These are phyloP conservation scores for Chimonanthus praecox DNA, from an alignment of 164 flowering plant species.

Conservation along the genomic window DNA sequence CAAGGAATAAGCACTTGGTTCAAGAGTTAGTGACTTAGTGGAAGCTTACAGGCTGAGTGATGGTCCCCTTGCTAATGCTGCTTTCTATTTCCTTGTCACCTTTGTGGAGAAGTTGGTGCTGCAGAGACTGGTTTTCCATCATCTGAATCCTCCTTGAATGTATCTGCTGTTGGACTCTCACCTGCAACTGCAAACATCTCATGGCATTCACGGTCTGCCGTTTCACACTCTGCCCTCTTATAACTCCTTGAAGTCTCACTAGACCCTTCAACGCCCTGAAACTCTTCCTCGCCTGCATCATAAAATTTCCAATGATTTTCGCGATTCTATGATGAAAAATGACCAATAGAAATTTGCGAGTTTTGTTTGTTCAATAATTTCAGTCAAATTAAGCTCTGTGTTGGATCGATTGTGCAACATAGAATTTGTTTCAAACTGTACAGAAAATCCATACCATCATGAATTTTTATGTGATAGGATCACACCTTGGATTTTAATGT, in stretches of 20 bases:
- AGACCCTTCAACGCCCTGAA: conserved; percentile 79
- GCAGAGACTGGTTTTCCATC: conserved; percentile 63
- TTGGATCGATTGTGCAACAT: too few species aligned
- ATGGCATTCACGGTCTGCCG: conserved; percentile 84
- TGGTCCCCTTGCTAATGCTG: conserved; percentile 47
- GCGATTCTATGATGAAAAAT: too few species aligned
- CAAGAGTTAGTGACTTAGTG: too few species aligned
- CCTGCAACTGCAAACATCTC: conserved; percentile 82
- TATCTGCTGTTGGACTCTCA: conserved; percentile 85
- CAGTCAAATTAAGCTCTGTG: too few species aligned
- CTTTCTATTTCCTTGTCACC: conserved; percentile 54
- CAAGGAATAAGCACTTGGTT: too few species aligned
- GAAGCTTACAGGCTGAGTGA: conserved; percentile 33
- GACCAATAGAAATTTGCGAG: too few species aligned
- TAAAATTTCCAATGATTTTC: too few species aligned
- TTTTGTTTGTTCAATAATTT: too few species aligned
- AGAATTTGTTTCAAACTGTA: too few species aligned
- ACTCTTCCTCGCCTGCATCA: conserved; percentile 79
- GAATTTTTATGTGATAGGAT: too few species aligned
- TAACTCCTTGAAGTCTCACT: conserved; percentile 89
- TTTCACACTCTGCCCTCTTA: conserved; percentile 79
- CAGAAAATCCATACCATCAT: too few species aligned
- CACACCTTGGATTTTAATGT: too few species aligned
- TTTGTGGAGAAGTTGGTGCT: conserved; percentile 39
- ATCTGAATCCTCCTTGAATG: conserved; percentile 81